Evolutionary conservation across 2,329 filamentous ascomycete genomes (phyloP).

Genomic region (Paraconiothyrium sp.): DNA sequence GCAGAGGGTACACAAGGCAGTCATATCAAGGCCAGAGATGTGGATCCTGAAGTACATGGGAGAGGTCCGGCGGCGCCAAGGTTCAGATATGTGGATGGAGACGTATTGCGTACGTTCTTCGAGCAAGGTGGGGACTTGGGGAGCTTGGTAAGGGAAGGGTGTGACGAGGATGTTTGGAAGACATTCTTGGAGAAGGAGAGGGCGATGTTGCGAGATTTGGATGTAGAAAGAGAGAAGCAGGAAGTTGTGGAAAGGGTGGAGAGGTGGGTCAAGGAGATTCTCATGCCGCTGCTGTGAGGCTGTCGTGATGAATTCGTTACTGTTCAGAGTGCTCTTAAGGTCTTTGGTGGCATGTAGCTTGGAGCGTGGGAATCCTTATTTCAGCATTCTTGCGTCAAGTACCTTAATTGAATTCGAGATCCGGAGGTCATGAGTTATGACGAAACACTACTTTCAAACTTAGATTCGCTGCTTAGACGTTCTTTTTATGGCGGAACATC

Average conservation of each 20-base stretch:
- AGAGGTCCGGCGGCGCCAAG: conserved; percentile 25
- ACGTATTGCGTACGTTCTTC: conserved; percentile 48
- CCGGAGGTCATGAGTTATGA: not conserved
- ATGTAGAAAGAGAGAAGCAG: conserved; percentile 27
- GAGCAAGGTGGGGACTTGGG: conserved; percentile 31
- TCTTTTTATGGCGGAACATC: too few relatives aligned
- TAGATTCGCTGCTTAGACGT: not conserved
- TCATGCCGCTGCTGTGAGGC: conserved; percentile 11
- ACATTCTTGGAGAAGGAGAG: conserved; percentile 41
- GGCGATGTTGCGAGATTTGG: conserved; percentile 10
- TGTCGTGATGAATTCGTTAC: not conserved
- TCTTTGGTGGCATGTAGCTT: not conserved
- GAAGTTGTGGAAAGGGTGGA: conserved; percentile 21
- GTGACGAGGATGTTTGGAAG: conserved; percentile 30
- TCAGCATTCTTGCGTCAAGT: not conserved
- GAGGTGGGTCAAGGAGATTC: conserved; percentile 1
- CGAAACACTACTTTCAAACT: not conserved
- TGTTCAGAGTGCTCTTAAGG: not conserved
- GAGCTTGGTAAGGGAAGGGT: conserved; percentile 22
- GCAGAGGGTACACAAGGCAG: conserved; percentile 31
- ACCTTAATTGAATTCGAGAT: not conserved
- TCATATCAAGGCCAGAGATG: conserved; percentile 30
- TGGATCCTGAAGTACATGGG: conserved; percentile 36
- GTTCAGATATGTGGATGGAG: conserved; percentile 55
- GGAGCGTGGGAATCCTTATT: not conserved